These are phyloP conservation scores for Thielaviopsis euricoi DNA, from an alignment of 2,329 filamentous ascomycete species.

Conservation along the genomic window DNA sequence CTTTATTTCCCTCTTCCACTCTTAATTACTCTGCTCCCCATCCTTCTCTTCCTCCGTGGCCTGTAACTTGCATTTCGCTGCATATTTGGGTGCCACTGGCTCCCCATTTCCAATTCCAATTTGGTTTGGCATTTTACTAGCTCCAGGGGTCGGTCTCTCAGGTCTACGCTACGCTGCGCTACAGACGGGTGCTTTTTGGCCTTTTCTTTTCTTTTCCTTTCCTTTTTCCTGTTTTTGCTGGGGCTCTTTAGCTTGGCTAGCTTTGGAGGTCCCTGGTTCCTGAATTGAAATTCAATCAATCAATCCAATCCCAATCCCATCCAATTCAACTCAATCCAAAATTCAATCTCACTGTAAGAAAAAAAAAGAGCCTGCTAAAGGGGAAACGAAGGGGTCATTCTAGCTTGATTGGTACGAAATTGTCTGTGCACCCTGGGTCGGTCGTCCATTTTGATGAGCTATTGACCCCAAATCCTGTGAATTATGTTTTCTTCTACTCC, in stretches of 20 bases:
- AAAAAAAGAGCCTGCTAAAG: conserved; percentile 1
- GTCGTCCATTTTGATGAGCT: not conserved
- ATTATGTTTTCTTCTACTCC: not conserved
- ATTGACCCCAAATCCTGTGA: not conserved
- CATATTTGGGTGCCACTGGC: not conserved
- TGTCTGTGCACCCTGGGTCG: conserved; percentile 1
- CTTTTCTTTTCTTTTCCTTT: not conserved
- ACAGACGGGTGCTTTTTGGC: not conserved
- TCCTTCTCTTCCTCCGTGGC: not conserved
- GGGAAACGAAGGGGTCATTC: conserved; percentile 6
- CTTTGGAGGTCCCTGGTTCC: conserved; percentile 28
- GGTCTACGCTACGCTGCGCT: no score
- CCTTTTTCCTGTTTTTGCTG: not conserved
- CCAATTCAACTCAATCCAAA: not conserved
- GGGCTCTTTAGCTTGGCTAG: conserved; percentile 24
- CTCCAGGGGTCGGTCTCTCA: not conserved
- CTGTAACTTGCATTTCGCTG: not conserved
- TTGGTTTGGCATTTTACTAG: not conserved
- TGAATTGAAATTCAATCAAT: conserved; percentile 12
- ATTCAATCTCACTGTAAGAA: not conserved
- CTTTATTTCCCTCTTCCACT: not conserved
- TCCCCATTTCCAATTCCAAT: not conserved
- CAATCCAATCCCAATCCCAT: not conserved
- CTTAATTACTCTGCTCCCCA: not conserved
- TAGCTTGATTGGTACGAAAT: not conserved